phyloP scores from a whole-genome alignment of 208 protist genomes.

The Leishmania tarentolae region DNA sequence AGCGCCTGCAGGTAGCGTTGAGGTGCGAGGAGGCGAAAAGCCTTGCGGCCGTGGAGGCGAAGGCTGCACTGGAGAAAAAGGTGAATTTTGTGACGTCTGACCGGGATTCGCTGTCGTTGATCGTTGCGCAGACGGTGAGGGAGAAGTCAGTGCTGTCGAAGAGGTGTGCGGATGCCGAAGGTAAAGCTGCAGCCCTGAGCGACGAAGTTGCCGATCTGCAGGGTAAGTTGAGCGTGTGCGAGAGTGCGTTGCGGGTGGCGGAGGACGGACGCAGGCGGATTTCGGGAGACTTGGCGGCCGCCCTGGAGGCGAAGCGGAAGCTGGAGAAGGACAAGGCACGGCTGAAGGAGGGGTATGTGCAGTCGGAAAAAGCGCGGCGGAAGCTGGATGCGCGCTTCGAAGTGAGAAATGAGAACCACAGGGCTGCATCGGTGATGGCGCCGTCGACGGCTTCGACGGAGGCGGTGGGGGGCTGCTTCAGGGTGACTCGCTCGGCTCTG shows the following conservation, averaged over 20 bases:
- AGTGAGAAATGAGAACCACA: slow-evolving; percentile 15
- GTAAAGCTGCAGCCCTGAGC: background rate
- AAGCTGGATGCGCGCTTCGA: slow-evolving; percentile 19
- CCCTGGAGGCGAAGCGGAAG: slow-evolving; percentile 2
- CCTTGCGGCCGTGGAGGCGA: fast-evolving
- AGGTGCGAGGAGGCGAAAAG: too few relatives aligned
- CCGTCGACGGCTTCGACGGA: background rate
- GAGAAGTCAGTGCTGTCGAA: background rate
- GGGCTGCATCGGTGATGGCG: background rate
- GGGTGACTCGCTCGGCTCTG: slow-evolving; percentile 16
- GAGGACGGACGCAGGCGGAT: background rate
- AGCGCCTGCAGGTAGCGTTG: background rate
- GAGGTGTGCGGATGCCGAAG: background rate
- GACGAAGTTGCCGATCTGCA: background rate
- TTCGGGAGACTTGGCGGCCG: background rate
- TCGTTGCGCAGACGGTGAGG: background rate
- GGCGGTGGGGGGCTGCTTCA: slow-evolving; percentile 9
- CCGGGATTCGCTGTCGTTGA: background rate
- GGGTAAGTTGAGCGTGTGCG: background rate
- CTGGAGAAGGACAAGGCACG: slow-evolving; percentile 37
- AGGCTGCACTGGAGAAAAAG: too few relatives aligned
- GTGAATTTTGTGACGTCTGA: background rate
- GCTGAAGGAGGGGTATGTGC: slow-evolving; percentile 28
- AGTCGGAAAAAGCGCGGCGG: slow-evolving; percentile 27
- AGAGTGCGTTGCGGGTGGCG: background rate